phyloP scores from a whole-genome alignment of 768 basidiomycete genomes.

The Tylopilus balloui region DNA sequence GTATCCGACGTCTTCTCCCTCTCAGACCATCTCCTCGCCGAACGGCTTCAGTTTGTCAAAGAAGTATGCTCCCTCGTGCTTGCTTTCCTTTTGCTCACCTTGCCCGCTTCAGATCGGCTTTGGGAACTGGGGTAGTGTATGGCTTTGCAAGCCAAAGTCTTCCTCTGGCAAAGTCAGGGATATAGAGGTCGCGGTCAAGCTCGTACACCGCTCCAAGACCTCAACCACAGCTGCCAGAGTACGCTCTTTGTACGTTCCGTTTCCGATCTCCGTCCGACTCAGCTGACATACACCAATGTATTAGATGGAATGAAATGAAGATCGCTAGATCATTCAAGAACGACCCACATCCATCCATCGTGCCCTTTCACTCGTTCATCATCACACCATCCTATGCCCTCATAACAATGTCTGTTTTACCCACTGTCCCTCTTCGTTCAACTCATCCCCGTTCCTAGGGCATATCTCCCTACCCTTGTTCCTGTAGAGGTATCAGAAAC shows the following conservation, averaged over 20 bases:
- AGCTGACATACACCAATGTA: neutral
- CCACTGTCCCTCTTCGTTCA: constrained; percentile 1
- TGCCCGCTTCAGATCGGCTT: constrained; percentile 63
- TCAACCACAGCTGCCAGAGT: constrained; percentile 87
- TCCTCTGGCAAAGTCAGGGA: constrained; percentile 39
- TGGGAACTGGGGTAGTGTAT: constrained; percentile 92
- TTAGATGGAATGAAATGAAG: constrained; percentile 99
- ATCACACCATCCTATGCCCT: constrained; percentile 88
- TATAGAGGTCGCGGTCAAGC: constrained; percentile 79
- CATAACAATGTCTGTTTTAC: constrained; percentile 75
- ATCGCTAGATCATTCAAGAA: constrained; percentile 80
- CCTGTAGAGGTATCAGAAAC: constrained; percentile 83
- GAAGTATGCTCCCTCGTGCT: constrained; percentile 45
- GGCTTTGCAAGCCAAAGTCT: constrained; percentile 67
- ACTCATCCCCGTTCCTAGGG: constrained; percentile 46
- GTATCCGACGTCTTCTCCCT: constrained; percentile 65
- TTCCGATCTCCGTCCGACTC: neutral
- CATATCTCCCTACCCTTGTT: constrained; percentile 78
- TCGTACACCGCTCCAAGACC: constrained; percentile 80
- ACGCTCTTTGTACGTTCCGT: constrained; percentile 64
- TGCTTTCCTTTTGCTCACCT: neutral
- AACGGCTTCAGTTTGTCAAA: constrained; percentile 69
- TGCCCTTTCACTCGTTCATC: constrained; percentile 91
- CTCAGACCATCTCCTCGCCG: constrained; percentile 66
- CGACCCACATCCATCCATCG: constrained; percentile 87